Evolutionary conservation across 306 rosid species (phyloP).

Genomic region (Cicer pinnatifidum): DNA sequence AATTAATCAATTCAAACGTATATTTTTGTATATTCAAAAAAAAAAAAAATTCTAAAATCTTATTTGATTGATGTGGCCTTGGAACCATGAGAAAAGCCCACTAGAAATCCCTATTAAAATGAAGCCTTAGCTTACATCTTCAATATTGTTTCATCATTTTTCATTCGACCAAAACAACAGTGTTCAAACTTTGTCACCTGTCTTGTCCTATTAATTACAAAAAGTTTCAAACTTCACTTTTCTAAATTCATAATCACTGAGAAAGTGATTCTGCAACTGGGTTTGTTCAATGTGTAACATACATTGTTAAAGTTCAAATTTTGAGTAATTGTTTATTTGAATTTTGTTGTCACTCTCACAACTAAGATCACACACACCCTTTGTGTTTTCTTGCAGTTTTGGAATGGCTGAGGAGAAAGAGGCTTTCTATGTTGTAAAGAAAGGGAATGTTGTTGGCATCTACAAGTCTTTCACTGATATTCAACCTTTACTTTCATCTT

Average conservation of each 20-base stretch:
- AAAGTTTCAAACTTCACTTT: too few relatives aligned
- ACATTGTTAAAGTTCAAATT: conserved; percentile 11
- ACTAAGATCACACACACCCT: not conserved
- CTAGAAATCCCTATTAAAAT: not conserved
- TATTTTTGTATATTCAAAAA: too few relatives aligned
- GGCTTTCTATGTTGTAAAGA: conserved; percentile 73
- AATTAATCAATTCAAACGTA: too few relatives aligned
- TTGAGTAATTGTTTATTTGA: not conserved
- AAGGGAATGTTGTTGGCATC: conserved; percentile 76
- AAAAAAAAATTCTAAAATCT: too few relatives aligned
- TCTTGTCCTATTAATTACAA: too few relatives aligned
- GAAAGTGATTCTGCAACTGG: conserved; percentile 18
- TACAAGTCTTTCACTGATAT: conserved; percentile 67
- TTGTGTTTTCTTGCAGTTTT: conserved; percentile 41
- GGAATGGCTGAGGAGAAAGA: conserved; percentile 77
- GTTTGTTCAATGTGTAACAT: conserved; percentile 8
- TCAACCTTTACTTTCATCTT: conserved; percentile 57
- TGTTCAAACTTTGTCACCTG: not conserved
- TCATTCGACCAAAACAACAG: not conserved
- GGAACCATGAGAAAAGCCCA: not conserved
- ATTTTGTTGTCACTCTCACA: conserved; percentile 4
- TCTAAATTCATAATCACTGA: not conserved
- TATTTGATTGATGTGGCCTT: not conserved
- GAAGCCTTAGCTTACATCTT: not conserved
- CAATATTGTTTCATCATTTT: too few relatives aligned